These are phyloP conservation scores for Noccaea caerulescens DNA, from an alignment of 345 rosid species.

Conservation along the genomic window DNA sequence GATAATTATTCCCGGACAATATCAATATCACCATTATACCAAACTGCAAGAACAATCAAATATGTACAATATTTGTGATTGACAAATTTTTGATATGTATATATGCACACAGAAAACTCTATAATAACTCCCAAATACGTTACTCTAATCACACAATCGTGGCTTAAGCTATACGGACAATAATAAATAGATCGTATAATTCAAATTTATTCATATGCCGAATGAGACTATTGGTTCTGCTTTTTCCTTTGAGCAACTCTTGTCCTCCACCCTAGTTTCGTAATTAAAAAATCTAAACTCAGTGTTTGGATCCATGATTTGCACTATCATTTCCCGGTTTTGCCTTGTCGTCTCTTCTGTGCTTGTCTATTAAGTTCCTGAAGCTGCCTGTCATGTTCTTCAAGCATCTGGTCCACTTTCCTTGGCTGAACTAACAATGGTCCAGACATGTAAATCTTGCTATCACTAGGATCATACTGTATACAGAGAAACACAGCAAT, in stretches of 20 bases:
- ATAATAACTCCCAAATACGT: not conserved
- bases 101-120: not conserved
- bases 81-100: not conserved
- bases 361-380: conserved; percentile 54
- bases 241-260: not conserved
- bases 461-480: conserved; percentile 58
- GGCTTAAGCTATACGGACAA: not conserved
- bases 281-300: not conserved
- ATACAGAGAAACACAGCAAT: not conserved
- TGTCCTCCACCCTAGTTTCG: not conserved
- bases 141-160: not conserved
- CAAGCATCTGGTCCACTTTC: conserved; percentile 79
- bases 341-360: not conserved
- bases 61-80: not conserved
- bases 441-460: conserved; percentile 84
- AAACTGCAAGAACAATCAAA: not conserved
- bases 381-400: conserved; percentile 72
- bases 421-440: conserved; percentile 68
- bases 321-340: not conserved
- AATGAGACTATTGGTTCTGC: too few species aligned
- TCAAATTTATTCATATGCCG: too few species aligned
- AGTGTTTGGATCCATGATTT: not conserved
- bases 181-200: not conserved
- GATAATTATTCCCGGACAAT: not conserved
- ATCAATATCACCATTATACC: not conserved